A percentile compares a stretch with the other conserved stretches of the same genome.
Conservation (phyloP, 2,329 filamentous ascomycete genomes). For the Metarhizium humberi region DNA sequence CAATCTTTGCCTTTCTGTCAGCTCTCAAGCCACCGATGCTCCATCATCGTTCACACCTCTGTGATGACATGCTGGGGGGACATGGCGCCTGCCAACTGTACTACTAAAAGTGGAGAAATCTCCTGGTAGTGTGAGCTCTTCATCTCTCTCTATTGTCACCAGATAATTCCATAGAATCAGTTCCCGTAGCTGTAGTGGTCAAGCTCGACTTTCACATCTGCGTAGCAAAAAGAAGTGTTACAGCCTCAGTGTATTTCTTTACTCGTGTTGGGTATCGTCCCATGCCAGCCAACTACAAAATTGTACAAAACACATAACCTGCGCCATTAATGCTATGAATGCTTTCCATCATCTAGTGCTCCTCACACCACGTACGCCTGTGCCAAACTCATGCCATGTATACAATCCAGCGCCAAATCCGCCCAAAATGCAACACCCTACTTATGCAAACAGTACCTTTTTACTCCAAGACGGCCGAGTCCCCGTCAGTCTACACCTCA, state of each 20-base stretch:
- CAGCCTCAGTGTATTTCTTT: not conserved
- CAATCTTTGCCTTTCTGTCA: too few species aligned
- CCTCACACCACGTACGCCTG: not conserved
- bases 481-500: slow-evolving; percentile 15
- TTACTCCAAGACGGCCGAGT: not conserved
- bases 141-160: too few species aligned
- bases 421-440: not conserved
- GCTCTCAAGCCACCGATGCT: not conserved
- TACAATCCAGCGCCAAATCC: not conserved
- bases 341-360: too few species aligned
- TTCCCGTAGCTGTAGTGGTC: too few species aligned
- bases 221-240: too few species aligned
- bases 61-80: too few species aligned
- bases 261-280: not conserved
- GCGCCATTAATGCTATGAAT: not conserved
- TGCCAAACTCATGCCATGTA: not conserved
- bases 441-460: not conserved
- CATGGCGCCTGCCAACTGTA: too few species aligned
- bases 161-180: too few species aligned
- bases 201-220: too few species aligned
- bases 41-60: not conserved
- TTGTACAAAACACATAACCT: not conserved
- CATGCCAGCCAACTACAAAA: not conserved
- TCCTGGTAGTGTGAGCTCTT: too few species aligned
- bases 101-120: too few species aligned